Percentiles rank a stretch among this genome's conserved stretches.
phyloP scores from a whole-genome alignment of 2,329 filamentous ascomycete species.

The Cadophora gregata region DNA sequence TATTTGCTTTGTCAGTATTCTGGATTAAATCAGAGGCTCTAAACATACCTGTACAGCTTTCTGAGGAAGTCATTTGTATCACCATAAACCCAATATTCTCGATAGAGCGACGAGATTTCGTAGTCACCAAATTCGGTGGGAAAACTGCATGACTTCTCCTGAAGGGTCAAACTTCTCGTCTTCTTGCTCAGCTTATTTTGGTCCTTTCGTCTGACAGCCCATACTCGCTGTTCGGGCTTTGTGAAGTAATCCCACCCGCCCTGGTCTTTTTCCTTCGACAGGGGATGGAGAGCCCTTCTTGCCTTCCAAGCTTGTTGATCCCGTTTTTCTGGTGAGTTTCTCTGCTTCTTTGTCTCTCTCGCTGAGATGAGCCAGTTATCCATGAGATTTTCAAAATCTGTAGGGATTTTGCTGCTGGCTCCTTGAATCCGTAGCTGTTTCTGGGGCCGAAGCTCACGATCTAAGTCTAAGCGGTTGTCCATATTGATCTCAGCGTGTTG shows the following conservation, averaged over 20 bases:
- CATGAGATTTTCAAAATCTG: slow-evolving; percentile 27
- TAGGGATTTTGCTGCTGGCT: slow-evolving; percentile 18
- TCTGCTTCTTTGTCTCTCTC: slow-evolving; percentile 12
- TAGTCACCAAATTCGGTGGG: slow-evolving; percentile 23
- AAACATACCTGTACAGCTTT: slow-evolving; percentile 21
- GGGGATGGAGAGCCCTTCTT: slow-evolving; percentile 22
- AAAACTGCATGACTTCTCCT: slow-evolving; percentile 2
- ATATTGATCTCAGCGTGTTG: slow-evolving; percentile 14
- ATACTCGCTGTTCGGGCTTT: slow-evolving; percentile 13
- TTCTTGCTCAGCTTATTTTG: slow-evolving; percentile 8
- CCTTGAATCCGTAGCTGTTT: slow-evolving; percentile 17
- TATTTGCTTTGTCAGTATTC: slow-evolving; percentile 11
- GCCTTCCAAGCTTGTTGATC: slow-evolving; percentile 18
- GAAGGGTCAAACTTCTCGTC: slow-evolving; percentile 12
- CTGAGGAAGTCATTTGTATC: slow-evolving; percentile 21
- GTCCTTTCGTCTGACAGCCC: slow-evolving; percentile 6
- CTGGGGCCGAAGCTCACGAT: slow-evolving; percentile 24
- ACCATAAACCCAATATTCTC: slow-evolving; percentile 23
- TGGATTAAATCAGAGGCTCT: background rate
- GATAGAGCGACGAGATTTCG: slow-evolving; percentile 29
- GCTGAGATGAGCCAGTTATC: slow-evolving; percentile 30
- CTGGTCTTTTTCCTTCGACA: background rate
- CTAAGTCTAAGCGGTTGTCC: slow-evolving; percentile 19
- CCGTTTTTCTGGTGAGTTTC: slow-evolving; percentile 9
- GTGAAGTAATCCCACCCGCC: slow-evolving; percentile 17